Evolutionary conservation across 169 alveolate species (phyloP).

Genomic region (Plasmodium adleri): DNA sequence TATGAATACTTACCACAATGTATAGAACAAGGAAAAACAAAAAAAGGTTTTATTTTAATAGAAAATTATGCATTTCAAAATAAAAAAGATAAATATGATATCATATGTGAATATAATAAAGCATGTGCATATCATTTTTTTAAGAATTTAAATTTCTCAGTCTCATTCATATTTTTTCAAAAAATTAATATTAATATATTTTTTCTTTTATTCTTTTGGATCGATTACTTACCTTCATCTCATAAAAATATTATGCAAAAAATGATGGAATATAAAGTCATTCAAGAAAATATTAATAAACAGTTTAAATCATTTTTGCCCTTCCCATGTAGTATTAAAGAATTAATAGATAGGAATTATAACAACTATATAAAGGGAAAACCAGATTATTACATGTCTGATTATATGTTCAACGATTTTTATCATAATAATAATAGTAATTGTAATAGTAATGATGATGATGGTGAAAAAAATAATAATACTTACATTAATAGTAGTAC

Average conservation of each 20-base stretch:
- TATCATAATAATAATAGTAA: not conserved
- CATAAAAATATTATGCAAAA: not conserved
- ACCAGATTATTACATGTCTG: not conserved
- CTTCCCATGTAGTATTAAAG: constrained; percentile 4
- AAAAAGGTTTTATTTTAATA: constrained; percentile 42
- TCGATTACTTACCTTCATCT: not conserved
- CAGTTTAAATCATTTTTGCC: constrained; percentile 7
- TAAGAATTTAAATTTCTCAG: constrained; percentile 11
- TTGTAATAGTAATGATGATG: not conserved
- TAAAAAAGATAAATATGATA: constrained; percentile 17
- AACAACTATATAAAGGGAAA: not conserved
- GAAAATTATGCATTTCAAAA: constrained; percentile 29
- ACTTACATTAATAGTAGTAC: not conserved
- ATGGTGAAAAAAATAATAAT: not conserved
- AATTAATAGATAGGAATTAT: not conserved
- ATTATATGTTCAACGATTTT: not conserved
- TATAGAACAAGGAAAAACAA: constrained; percentile 24
- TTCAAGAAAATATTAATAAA: not conserved
- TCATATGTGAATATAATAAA: constrained; percentile 28
- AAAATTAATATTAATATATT: constrained; percentile 8
- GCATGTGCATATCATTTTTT: constrained; percentile 56
- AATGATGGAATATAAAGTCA: not conserved
- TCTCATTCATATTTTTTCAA: constrained; percentile 36
- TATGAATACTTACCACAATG: constrained; percentile 41
- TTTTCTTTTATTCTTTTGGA: constrained; percentile 52